These are phyloP conservation scores for Naematelia encephala DNA, from an alignment of 768 basidiomycete genomes.

Conservation along the genomic window DNA sequence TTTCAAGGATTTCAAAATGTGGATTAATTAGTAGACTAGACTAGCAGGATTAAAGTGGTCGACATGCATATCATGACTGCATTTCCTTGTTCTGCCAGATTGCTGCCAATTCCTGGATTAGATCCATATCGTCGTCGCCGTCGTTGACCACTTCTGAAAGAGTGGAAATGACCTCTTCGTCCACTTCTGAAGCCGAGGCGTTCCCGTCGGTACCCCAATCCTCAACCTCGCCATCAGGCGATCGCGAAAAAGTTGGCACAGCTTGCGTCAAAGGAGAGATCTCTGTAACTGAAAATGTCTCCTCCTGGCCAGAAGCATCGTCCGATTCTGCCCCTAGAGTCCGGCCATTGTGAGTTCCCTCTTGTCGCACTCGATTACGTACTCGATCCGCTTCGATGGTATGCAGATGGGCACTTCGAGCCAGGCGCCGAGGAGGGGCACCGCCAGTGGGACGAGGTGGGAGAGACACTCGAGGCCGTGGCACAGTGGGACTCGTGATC, in stretches of 20 bases:
- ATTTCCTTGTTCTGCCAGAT: conserved; percentile 1
- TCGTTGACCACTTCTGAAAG: not conserved
- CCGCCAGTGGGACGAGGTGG: conserved; percentile 1
- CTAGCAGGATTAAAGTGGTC: not conserved
- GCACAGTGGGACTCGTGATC: not conserved
- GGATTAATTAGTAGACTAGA: conserved; percentile 56
- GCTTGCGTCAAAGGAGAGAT: not conserved
- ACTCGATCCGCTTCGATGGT: conserved; percentile 32
- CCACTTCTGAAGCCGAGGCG: conserved; percentile 31
- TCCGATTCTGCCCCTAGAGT: not conserved
- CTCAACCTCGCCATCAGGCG: not conserved
- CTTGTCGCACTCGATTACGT: conserved; percentile 3
- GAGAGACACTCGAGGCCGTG: not conserved
- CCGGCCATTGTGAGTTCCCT: not conserved
- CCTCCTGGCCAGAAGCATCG: not conserved
- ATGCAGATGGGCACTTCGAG: conserved; percentile 45
- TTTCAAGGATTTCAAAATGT: conserved; percentile 62
- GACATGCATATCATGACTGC: not conserved
- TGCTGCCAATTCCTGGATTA: conserved; percentile 2
- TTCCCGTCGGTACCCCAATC: conserved; percentile 30
- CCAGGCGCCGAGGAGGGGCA: conserved; percentile 15
- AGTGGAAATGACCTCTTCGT: conserved; percentile 13
- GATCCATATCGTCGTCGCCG: not conserved
- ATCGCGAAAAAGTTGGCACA: not conserved
- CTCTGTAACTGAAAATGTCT: not conserved